phyloP scores from a whole-genome alignment of 495 filamentous ascomycete genomes.

The Immersiella caudata region DNA sequence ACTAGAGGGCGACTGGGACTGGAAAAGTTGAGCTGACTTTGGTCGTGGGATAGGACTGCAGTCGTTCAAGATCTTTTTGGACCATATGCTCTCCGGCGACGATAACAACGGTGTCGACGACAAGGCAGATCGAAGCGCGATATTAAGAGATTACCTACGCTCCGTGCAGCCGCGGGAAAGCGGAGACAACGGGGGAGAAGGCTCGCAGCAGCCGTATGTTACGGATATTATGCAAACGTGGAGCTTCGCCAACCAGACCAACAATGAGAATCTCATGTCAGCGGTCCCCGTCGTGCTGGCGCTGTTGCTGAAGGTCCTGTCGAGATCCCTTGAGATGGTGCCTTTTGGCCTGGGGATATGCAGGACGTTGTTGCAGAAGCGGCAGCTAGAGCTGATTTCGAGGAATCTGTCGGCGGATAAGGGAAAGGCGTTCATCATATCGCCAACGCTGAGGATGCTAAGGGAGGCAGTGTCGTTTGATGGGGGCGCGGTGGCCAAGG shows the following conservation, averaged over 20 bases:
- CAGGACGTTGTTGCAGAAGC: constrained; percentile 70
- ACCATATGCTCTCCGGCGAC: constrained; percentile 59
- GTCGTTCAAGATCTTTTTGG: constrained; percentile 76
- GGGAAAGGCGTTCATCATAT: constrained; percentile 81
- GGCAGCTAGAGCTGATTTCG: constrained; percentile 71
- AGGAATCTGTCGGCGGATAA: constrained; percentile 72
- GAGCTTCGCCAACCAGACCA: constrained; percentile 70
- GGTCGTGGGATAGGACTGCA: constrained; percentile 72
- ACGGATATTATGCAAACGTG: constrained; percentile 77
- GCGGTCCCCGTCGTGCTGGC: constrained; percentile 74
- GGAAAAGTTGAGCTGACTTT: too few species aligned
- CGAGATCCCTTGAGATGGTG: constrained; percentile 67
- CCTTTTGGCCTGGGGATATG: constrained; percentile 72
- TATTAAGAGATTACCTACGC: constrained; percentile 75
- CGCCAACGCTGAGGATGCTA: constrained; percentile 76
- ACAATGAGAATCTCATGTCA: constrained; percentile 74
- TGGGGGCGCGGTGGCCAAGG: constrained; percentile 72
- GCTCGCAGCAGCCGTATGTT: constrained; percentile 61
- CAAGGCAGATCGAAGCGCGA: constrained; percentile 50
- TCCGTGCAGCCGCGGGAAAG: constrained; percentile 63
- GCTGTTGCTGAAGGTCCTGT: constrained; percentile 73
- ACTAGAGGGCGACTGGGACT: too few species aligned
- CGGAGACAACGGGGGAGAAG: constrained; percentile 49
- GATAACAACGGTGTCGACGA: constrained; percentile 29
- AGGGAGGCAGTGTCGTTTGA: constrained; percentile 79